These are phyloP conservation scores for Anthostomella pinea DNA, from an alignment of 2,329 filamentous ascomycete genomes.

Conservation along the genomic window DNA sequence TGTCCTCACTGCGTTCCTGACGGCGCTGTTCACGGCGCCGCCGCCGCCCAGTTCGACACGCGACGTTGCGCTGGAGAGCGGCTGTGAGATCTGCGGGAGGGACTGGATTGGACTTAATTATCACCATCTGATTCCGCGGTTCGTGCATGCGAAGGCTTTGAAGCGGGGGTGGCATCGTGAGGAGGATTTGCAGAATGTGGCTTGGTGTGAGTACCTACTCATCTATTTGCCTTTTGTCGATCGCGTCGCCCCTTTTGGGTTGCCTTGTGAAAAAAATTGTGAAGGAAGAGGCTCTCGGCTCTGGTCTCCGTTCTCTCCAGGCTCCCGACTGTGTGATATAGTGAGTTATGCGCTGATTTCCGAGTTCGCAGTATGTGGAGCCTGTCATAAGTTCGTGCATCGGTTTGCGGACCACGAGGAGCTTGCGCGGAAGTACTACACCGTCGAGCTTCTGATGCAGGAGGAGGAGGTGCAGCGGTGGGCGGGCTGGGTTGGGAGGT, in stretches of 20 bases:
- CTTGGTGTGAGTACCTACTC: too few species aligned
- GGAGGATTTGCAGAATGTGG: constrained; percentile 74
- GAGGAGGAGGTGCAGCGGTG: constrained; percentile 71
- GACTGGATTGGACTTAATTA: constrained; percentile 76
- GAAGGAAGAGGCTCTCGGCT: too few species aligned
- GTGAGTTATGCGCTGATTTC: too few species aligned
- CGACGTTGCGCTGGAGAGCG: constrained; percentile 39
- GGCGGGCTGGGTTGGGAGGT: constrained; percentile 67
- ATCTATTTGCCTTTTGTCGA: too few species aligned
- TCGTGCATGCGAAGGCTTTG: constrained; percentile 71
- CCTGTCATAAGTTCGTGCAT: constrained; percentile 83
- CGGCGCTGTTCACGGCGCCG: constrained; percentile 55
- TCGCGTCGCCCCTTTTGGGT: too few species aligned
- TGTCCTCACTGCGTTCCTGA: constrained; percentile 61
- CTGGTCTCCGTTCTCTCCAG: too few species aligned
- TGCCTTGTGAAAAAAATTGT: too few species aligned
- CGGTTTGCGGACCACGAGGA: constrained; percentile 73
- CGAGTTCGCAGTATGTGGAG: too few species aligned
- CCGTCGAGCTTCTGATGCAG: constrained; percentile 65
- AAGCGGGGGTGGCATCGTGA: constrained; percentile 77
- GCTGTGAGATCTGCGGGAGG: constrained; percentile 78
- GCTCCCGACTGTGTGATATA: too few species aligned
- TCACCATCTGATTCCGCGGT: constrained; percentile 81
- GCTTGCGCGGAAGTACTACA: constrained; percentile 69
- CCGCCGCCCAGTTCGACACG: constrained; percentile 61